Percentiles rank a stretch among this genome's conserved stretches.
phyloP scores from a whole-genome alignment of 345 rosid species.

The Eutrema yunnanense region DNA sequence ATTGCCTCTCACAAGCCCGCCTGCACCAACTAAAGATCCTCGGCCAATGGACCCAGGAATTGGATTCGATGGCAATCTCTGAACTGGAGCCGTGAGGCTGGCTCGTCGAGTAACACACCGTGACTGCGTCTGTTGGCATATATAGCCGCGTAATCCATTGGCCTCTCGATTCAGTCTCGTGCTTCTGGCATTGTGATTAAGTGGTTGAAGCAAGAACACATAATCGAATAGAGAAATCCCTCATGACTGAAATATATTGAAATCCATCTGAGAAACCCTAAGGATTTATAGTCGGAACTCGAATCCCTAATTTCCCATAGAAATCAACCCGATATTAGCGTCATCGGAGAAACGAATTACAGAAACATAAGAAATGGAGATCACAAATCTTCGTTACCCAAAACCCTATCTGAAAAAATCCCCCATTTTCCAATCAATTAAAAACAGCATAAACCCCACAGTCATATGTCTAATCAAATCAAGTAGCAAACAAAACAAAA shows the following conservation, averaged over 20 bases:
- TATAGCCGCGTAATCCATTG: slow-evolving; percentile 42
- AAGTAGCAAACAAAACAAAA: neutral
- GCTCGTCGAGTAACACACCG: slow-evolving; percentile 36
- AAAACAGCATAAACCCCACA: neutral
- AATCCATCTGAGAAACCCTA: neutral
- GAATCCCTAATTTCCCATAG: neutral
- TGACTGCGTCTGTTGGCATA: slow-evolving; percentile 38
- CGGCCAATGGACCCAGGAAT: neutral
- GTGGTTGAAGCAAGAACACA: neutral
- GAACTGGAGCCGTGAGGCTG: slow-evolving; percentile 24
- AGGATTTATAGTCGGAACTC: neutral
- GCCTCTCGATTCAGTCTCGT: slow-evolving; percentile 57
- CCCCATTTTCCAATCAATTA: neutral
- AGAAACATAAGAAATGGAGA: neutral
- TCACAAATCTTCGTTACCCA: neutral
- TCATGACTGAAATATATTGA: neutral
- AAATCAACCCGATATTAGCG: neutral
- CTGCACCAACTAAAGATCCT: slow-evolving; percentile 4
- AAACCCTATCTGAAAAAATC: neutral
- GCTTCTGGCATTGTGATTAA: slow-evolving; percentile 46
- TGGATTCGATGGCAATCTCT: slow-evolving; percentile 1
- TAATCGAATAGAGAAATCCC: neutral
- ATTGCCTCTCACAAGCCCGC: slow-evolving; percentile 27
- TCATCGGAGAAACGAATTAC: neutral
- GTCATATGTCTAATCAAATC: neutral